These are phyloP conservation scores for Fomitopsis serialis DNA, from an alignment of 768 basidiomycete genomes.

Conservation along the genomic window DNA sequence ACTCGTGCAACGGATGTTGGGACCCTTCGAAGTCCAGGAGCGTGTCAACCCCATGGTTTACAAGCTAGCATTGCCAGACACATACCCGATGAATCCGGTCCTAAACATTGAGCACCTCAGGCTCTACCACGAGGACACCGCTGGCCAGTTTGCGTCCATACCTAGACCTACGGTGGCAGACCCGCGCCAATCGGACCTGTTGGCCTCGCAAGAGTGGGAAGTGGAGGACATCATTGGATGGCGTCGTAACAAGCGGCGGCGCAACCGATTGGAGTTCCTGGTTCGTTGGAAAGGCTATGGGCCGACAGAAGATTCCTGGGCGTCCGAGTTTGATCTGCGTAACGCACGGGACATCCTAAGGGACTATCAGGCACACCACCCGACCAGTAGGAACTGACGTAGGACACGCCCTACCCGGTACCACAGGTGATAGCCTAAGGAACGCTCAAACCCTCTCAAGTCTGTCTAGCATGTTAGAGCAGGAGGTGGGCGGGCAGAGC, in stretches of 20 bases:
- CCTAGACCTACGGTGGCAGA: background rate
- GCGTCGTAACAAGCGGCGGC: background rate
- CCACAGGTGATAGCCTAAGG: too few relatives aligned
- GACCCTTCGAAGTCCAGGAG: constrained; percentile 20
- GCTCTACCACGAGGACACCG: constrained; percentile 13
- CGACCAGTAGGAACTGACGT: too few relatives aligned
- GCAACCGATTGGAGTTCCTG: constrained; percentile 3
- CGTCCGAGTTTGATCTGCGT: too few relatives aligned
- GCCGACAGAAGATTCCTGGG: constrained; percentile 13
- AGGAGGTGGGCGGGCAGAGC: too few relatives aligned
- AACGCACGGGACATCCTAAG: too few relatives aligned
- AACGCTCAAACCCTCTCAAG: too few relatives aligned
- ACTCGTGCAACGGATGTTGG: constrained; percentile 12
- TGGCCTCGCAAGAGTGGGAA: constrained; percentile 1
- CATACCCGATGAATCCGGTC: constrained; percentile 18
- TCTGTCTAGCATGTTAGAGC: too few relatives aligned
- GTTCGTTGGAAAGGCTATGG: constrained; percentile 11
- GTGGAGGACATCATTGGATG: constrained; percentile 2
- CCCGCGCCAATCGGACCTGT: background rate
- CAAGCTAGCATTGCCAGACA: constrained; percentile 11
- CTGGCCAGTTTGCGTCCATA: constrained; percentile 5
- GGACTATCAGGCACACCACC: too few relatives aligned
- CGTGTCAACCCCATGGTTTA: constrained; percentile 20
- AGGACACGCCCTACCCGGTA: too few relatives aligned
- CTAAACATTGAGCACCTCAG: constrained; percentile 21